These are phyloP conservation scores for Saccharomycopsis sp. DNA, from an alignment of 805 yeast genomes.

Conservation along the genomic window DNA sequence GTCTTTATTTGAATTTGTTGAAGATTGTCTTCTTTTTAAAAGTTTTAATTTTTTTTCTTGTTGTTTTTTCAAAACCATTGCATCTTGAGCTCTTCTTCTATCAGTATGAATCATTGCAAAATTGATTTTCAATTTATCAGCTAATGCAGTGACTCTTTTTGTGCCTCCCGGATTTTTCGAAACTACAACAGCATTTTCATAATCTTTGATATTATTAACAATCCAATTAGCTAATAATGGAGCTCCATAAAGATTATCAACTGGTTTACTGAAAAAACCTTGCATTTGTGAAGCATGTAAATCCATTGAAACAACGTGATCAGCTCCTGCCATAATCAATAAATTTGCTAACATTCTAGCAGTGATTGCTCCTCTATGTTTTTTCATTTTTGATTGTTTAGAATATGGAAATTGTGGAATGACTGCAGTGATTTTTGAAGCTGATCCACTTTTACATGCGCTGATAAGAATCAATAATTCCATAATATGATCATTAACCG, in stretches of 20 bases:
- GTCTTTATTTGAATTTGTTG: slow-evolving; percentile 36
- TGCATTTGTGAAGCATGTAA: slow-evolving; percentile 97
- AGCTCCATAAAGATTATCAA: slow-evolving; percentile 91
- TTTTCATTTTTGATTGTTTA: slow-evolving; percentile 96
- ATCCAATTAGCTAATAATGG: slow-evolving; percentile 97
- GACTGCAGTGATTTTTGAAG: slow-evolving; percentile 92
- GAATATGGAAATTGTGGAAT: slow-evolving; percentile 97
- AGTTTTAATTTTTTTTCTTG: slow-evolving; percentile 26
- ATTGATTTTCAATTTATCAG: slow-evolving; percentile 91
- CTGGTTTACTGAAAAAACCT: slow-evolving; percentile 96
- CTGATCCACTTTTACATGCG: slow-evolving; percentile 97
- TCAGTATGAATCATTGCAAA: slow-evolving; percentile 99
- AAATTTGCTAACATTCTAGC: slow-evolving; percentile 96
- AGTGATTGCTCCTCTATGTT: slow-evolving; percentile 97
- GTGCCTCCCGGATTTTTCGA: slow-evolving; percentile 99
- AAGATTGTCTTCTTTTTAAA: slow-evolving; percentile 37
- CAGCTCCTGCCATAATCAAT: slow-evolving; percentile 97
- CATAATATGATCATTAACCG: slow-evolving; percentile 89
- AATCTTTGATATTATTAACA: slow-evolving; percentile 76
- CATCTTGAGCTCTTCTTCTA: slow-evolving; percentile 78
- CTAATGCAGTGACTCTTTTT: slow-evolving; percentile 92
- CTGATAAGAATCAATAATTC: slow-evolving; percentile 86
- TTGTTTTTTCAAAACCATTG: slow-evolving; percentile 30
- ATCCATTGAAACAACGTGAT: slow-evolving; percentile 97
- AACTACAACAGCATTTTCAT: slow-evolving; percentile 85